Conservation (phyloP, 2,329 filamentous ascomycete genomes). For the Epichloe bromicola region DNA sequence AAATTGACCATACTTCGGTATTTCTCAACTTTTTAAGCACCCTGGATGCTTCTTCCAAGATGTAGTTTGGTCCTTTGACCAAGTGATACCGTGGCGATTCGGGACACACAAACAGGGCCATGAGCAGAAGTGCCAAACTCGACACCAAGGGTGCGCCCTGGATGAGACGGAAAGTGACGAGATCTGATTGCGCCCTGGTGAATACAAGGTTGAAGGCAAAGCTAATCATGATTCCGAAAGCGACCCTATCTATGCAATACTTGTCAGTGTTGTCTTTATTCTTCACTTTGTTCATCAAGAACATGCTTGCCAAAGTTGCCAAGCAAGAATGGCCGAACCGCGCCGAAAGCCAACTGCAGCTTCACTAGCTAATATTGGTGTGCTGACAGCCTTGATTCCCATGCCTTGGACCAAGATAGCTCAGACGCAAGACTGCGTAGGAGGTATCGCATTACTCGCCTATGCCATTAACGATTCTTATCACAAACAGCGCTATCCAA, state of each 20-base stretch:
- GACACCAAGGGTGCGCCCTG: constrained; percentile 27
- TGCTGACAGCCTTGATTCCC: constrained; percentile 36
- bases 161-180: constrained; percentile 18
- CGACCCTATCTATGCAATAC: constrained; percentile 12
- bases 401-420: constrained; percentile 22
- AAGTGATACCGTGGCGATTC: constrained; percentile 30
- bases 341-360: constrained; percentile 34
- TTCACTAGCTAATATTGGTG: constrained; percentile 33
- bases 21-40: constrained; percentile 23
- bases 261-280: neutral
- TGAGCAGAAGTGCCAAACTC: constrained; percentile 20
- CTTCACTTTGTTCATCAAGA: neutral
- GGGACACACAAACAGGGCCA: constrained; percentile 24
- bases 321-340: constrained; percentile 32
- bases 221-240: constrained; percentile 24
- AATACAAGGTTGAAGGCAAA: constrained; percentile 26
- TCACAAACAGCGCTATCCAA: constrained; percentile 21
- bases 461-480: constrained; percentile 26
- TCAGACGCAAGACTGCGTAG: neutral
- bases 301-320: constrained; percentile 28
- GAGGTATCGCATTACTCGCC: constrained; percentile 14
- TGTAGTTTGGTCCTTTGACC: constrained; percentile 23
- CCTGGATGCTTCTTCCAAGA: constrained; percentile 23
- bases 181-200: constrained; percentile 9
- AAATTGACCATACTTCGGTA: constrained; percentile 15